Evolutionary conservation across 495 filamentous ascomycete species (phyloP).

Genomic region (Podospora australis): DNA sequence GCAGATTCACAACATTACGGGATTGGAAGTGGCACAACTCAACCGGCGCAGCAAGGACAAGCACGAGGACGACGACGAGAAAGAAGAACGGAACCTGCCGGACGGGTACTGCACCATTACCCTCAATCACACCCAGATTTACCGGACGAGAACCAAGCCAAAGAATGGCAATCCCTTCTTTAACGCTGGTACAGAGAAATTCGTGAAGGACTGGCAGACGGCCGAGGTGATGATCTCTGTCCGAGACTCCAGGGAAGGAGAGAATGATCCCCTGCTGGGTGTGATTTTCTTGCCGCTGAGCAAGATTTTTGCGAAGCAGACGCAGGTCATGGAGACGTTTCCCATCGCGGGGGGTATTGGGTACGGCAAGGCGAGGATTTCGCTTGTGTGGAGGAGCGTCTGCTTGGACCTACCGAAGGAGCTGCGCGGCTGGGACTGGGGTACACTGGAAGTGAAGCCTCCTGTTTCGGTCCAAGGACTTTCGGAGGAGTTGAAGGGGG

Average conservation of each 20-base stretch:
- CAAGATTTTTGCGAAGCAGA: conserved; percentile 49
- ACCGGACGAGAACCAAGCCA: conserved; percentile 64
- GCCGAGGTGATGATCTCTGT: conserved; percentile 59
- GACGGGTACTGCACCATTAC: conserved; percentile 65
- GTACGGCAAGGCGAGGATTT: conserved; percentile 58
- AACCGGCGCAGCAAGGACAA: conserved; percentile 34
- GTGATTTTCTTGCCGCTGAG: conserved; percentile 58
- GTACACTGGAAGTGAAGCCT: conserved; percentile 52
- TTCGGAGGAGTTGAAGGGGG: conserved; percentile 33
- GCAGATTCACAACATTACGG: conserved; percentile 67
- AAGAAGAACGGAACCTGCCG: conserved; percentile 57
- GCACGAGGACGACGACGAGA: conserved; percentile 28
- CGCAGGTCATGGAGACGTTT: conserved; percentile 55
- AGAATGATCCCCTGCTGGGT: conserved; percentile 60
- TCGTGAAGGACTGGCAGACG: conserved; percentile 60
- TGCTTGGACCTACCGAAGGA: conserved; percentile 48
- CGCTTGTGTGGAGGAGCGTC: conserved; percentile 63
- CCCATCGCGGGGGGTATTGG: conserved; percentile 61
- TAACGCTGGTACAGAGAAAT: conserved; percentile 68
- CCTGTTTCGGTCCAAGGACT: conserved; percentile 30
- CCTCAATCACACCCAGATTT: conserved; percentile 64
- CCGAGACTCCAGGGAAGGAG: conserved; percentile 57
- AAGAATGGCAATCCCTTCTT: conserved; percentile 73
- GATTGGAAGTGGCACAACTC: conserved; percentile 52
- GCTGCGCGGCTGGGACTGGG: conserved; percentile 60